Base-by-base conservation (phyloP, 176 grass and related monocot species). In the Thalia dealbata region DNA sequence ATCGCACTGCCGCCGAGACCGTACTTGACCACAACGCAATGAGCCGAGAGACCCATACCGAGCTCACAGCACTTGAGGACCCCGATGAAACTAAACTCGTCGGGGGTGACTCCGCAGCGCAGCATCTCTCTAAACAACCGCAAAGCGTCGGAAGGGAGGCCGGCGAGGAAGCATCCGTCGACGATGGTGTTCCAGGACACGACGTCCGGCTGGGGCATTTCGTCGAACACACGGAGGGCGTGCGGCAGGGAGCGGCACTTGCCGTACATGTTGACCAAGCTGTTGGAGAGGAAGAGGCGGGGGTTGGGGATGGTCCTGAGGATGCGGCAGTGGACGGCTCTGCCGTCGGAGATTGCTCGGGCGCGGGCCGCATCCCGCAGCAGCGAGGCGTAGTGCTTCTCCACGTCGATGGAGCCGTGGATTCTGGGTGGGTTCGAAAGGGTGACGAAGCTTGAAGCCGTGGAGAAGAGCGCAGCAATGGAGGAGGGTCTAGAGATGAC, bases 151-250 rank as follows among this genome's bases (percentile, higher is more conserved):
- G 27, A 73, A 9, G 3, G 26, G 14, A 73, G 71, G 10, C 71
- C 50, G 4, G 71, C 16, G 6, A 73, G 51, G 46, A 73, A 73
- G 16, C 28, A 73, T 8, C 71, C 71, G 22, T 56, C 71, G 16
- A 73, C 10, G 26, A 73, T 55, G 51, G 71, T 73, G 16, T 73
- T 73, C 71, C 71, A 73, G 16, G 50, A 73, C 50, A 73, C 70
- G 1, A 55, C 70, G 10, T 73, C 70, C 10, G 70, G 70, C 6
- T 73, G 26, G 14, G 14, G 50, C 70, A 73, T 73, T 73, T 29
- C 50, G 28, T 55, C 50, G 26, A 55, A 73, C 26, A 73, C 14
- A 0, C 16, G 70, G 28, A 29, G 51, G 50, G 71, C 70, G 14
- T 55, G 15, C 14, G 50, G 27, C 16, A 73, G 50, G 7, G 18